Evolutionary conservation across 2,329 filamentous ascomycete genomes (phyloP).

Genomic region (Venturia pyrina): DNA sequence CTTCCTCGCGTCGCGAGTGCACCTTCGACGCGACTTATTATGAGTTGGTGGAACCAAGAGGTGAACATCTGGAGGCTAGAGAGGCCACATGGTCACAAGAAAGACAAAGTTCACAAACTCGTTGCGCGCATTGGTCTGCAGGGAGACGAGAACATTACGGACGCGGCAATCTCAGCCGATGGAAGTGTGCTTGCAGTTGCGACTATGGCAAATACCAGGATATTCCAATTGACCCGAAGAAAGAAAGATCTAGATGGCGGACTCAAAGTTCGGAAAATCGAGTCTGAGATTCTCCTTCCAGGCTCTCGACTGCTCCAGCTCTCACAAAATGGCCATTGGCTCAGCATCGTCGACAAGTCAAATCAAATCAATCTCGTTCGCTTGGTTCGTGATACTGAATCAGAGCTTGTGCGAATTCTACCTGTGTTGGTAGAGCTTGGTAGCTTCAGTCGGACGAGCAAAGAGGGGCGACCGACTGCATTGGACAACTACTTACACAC

Average conservation of each 20-base stretch:
- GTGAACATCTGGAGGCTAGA: constrained; percentile 69
- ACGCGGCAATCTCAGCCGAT: constrained; percentile 58
- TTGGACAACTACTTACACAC: constrained; percentile 67
- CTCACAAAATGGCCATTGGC: constrained; percentile 60
- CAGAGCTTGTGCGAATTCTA: constrained; percentile 28
- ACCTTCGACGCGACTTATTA: constrained; percentile 60
- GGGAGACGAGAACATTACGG: constrained; percentile 73
- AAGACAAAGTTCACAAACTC: constrained; percentile 32
- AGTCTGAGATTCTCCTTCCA: constrained; percentile 23
- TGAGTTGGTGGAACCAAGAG: constrained; percentile 89
- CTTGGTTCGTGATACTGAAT: constrained; percentile 33
- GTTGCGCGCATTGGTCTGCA: constrained; percentile 31
- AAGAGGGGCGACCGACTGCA: constrained; percentile 46
- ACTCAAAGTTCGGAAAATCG: constrained; percentile 61
- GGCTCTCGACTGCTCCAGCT: constrained; percentile 63
- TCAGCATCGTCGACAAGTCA: constrained; percentile 44
- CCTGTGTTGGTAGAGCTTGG: constrained; percentile 29
- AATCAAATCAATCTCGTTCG: constrained; percentile 38
- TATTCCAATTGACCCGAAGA: constrained; percentile 53
- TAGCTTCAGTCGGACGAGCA: constrained; percentile 19
- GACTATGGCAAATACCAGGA: constrained; percentile 63
- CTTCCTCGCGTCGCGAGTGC: constrained; percentile 64
- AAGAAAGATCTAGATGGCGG: constrained; percentile 18
- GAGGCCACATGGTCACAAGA: constrained; percentile 30
- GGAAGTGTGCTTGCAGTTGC: constrained; percentile 68